Conservation (phyloP, 768 basidiomycete genomes). For the Suillus discolor region DNA sequence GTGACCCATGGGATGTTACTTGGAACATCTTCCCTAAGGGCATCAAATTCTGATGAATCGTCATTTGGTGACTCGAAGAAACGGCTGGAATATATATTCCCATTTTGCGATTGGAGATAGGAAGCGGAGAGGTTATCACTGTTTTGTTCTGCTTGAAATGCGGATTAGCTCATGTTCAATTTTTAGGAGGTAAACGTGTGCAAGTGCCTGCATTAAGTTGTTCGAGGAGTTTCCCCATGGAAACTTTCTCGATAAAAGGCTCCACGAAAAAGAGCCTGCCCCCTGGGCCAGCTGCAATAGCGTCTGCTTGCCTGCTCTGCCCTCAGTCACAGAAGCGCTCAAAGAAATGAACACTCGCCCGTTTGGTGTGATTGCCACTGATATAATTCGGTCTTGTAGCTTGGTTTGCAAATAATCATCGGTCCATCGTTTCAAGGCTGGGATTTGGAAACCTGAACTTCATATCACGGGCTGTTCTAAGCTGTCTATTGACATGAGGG, state of each 20-base stretch:
- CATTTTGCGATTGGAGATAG: conserved; percentile 92
- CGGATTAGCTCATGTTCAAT: conserved; percentile 1
- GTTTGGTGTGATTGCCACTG: conserved; percentile 82
- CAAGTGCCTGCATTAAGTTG: conserved; percentile 40
- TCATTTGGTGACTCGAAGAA: conserved; percentile 38
- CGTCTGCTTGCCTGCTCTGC: conserved; percentile 68
- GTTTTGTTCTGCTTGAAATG: conserved; percentile 1
- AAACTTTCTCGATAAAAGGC: conserved; percentile 70
- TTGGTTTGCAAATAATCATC: conserved; percentile 58
- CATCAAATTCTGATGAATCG: conserved; percentile 59
- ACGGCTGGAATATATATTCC: conserved; percentile 68
- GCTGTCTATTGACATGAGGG: not conserved
- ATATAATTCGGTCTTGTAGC: conserved; percentile 58
- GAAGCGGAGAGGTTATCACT: conserved; percentile 39
- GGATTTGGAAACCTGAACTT: conserved; percentile 47
- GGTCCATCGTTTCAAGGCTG: conserved; percentile 61
- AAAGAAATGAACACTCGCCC: conserved; percentile 51
- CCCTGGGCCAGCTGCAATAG: conserved; percentile 57
- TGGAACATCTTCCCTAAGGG: conserved; percentile 67
- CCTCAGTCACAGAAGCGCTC: not conserved
- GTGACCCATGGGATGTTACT: conserved; percentile 72
- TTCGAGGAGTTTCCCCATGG: conserved; percentile 55
- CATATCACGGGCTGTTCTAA: conserved; percentile 5
- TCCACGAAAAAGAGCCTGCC: conserved; percentile 73
- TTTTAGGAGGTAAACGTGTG: conserved; percentile 1